Conservation (phyloP, 164 flowering plant genomes). For the Chimonanthus salicifolius region DNA sequence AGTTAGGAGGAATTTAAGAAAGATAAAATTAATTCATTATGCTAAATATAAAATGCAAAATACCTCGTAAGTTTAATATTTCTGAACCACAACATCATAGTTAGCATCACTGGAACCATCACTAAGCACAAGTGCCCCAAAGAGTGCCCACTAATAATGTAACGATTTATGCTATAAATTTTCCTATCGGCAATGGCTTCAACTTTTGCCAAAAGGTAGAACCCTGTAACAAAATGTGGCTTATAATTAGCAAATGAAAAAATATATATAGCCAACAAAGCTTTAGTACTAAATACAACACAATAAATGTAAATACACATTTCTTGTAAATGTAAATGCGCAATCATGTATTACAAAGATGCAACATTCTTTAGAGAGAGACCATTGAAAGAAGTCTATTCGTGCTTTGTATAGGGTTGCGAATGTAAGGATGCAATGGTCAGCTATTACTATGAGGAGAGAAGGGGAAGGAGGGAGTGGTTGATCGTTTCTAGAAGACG, state of each 20-base stretch:
- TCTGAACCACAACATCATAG: constrained; percentile 46
- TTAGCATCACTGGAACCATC: constrained; percentile 33
- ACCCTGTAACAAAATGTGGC: constrained; percentile 26
- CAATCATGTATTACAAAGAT: too few species aligned
- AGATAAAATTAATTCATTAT: background rate
- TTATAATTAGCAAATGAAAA: constrained; percentile 1
- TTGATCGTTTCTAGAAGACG: too few species aligned
- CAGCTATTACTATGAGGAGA: too few species aligned
- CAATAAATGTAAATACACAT: background rate
- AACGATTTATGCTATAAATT: constrained; percentile 35
- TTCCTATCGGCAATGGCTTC: constrained; percentile 45
- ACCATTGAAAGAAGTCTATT: too few species aligned
- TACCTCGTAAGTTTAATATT: constrained; percentile 36
- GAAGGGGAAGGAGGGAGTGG: too few species aligned
- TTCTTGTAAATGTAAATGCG: too few species aligned
- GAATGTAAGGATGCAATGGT: too few species aligned
- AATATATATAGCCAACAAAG: background rate
- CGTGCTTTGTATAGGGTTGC: too few species aligned
- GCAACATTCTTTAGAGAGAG: too few species aligned
- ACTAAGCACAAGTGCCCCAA: constrained; percentile 53
- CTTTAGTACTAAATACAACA: background rate
- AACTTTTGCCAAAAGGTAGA: constrained; percentile 37
- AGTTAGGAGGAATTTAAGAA: background rate
- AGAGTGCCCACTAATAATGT: constrained; percentile 56
- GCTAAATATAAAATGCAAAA: background rate